Evolutionary conservation across 176 grass and related monocot species (phyloP).

Genomic region (Tillandsia leiboldiana): DNA sequence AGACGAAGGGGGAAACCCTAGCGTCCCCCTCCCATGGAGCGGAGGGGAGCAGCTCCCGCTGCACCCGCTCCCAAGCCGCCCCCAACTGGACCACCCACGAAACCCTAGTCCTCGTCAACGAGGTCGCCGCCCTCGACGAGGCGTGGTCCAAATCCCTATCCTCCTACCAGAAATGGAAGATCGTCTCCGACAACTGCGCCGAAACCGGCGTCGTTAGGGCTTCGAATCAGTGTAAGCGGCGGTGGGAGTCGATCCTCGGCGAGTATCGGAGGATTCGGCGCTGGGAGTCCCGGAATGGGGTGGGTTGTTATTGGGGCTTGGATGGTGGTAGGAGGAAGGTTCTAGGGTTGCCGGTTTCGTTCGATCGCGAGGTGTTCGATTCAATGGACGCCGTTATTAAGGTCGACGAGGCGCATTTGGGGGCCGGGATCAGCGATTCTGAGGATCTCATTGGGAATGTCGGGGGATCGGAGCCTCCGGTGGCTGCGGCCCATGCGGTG

Average conservation of each 20-base stretch:
- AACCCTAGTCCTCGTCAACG: conserved; percentile 24
- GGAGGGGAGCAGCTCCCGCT: background rate
- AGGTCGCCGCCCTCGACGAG: conserved; percentile 52
- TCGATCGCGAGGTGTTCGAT: conserved; percentile 52
- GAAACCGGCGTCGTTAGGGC: conserved; percentile 32
- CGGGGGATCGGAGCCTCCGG: background rate
- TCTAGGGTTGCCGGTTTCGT: conserved; percentile 36
- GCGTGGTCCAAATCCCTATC: conserved; percentile 70
- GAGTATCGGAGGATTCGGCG: conserved; percentile 38
- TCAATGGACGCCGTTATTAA: conserved; percentile 63
- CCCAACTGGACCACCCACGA: conserved; percentile 35
- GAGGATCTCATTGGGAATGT: conserved; percentile 11
- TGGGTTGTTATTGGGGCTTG: conserved; percentile 42
- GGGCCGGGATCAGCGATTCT: conserved; percentile 14
- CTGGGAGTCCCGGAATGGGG: conserved; percentile 41
- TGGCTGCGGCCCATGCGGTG: background rate
- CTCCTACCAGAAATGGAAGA: conserved; percentile 92
- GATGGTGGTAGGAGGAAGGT: conserved; percentile 33
- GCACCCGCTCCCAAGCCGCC: conserved; percentile 42
- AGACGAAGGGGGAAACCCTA: too few relatives aligned
- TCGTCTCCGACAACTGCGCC: conserved; percentile 68
- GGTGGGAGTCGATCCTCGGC: conserved; percentile 46
- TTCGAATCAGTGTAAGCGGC: conserved; percentile 48
- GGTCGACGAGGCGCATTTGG: conserved; percentile 36
- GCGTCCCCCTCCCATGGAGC: too few relatives aligned